Evolutionary conservation across 2,329 filamentous ascomycete genomes (phyloP).

Genomic region (Metarhizium sp.): DNA sequence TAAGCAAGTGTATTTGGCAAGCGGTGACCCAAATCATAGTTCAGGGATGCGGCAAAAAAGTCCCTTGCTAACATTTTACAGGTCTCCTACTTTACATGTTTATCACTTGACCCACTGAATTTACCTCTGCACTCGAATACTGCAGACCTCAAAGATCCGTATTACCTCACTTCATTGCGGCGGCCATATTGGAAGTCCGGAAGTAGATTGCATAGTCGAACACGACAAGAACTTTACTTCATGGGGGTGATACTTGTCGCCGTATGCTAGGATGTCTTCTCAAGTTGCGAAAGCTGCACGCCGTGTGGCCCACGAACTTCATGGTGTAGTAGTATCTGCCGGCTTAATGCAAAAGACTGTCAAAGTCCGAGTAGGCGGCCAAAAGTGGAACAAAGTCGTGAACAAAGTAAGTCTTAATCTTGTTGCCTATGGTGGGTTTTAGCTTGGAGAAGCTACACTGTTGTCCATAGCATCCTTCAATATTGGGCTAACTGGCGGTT

Average conservation of each 20-base stretch:
- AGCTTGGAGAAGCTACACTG: background rate
- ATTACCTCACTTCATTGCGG: no score
- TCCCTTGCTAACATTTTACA: no score
- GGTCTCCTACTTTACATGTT: no score
- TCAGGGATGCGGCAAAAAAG: no score
- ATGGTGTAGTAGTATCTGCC: slow-evolving; percentile 67
- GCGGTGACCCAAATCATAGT: no score
- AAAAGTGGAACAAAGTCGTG: slow-evolving; percentile 63
- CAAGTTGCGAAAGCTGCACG: slow-evolving; percentile 31
- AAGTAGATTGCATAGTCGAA: background rate
- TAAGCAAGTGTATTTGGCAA: no score
- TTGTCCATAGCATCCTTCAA: background rate
- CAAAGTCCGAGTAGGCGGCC: slow-evolving; percentile 63
- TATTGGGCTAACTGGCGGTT: background rate
- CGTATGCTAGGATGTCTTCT: slow-evolving; percentile 25
- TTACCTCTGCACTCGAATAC: no score
- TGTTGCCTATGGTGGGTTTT: background rate
- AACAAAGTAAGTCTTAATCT: slow-evolving; percentile 49
- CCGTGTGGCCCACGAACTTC: slow-evolving; percentile 40
- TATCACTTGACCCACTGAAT: no score
- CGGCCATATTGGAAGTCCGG: background rate
- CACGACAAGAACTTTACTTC: background rate
- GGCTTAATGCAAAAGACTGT: slow-evolving; percentile 72
- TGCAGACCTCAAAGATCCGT: no score
- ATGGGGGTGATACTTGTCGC: background rate